These are phyloP conservation scores for Chloranthus sessilifolius DNA, from an alignment of 164 flowering plant species.

Conservation along the genomic window DNA sequence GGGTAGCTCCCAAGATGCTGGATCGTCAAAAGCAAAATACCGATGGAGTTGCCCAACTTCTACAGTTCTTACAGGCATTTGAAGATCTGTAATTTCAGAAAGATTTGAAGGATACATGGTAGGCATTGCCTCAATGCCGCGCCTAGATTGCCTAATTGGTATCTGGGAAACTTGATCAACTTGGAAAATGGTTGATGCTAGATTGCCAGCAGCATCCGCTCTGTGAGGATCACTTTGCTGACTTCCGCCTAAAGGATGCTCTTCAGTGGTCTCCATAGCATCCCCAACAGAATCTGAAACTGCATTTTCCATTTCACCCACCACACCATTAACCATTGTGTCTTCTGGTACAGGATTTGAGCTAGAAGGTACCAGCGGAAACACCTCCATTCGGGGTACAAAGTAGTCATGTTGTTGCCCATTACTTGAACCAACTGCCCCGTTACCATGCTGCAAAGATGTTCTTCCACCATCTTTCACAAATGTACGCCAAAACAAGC, in stretches of 20 bases:
- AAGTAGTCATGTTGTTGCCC: conserved; percentile 49
- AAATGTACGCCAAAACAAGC: conserved; percentile 55
- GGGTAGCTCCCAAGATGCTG: conserved; percentile 77
- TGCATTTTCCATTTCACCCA: conserved; percentile 33
- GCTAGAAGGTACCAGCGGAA: conserved; percentile 24
- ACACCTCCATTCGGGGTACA: conserved; percentile 48
- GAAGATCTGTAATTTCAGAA: conserved; percentile 20
- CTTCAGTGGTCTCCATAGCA: conserved; percentile 39
- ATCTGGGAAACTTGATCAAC: conserved; percentile 10
- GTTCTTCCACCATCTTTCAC: conserved; percentile 42
- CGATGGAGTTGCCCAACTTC: conserved; percentile 39
- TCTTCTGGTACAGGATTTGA: conserved; percentile 39
- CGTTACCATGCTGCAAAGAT: conserved; percentile 31
- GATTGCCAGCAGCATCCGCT: conserved; percentile 10
- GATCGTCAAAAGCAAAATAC: conserved; percentile 48
- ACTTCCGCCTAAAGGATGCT: conserved; percentile 32
- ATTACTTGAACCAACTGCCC: conserved; percentile 24
- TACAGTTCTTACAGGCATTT: conserved; percentile 26
- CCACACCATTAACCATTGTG: conserved; percentile 17
- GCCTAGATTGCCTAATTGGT: conserved; percentile 10
- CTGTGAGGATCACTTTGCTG: conserved; percentile 13
- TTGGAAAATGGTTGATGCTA: conserved; percentile 6
- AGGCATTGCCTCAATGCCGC: conserved; percentile 14
- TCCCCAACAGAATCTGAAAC: conserved; percentile 38
- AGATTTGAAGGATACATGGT: conserved; percentile 18